Base-by-base conservation (phyloP, 306 rosid species). In the Heteromeles arbutifolia region DNA sequence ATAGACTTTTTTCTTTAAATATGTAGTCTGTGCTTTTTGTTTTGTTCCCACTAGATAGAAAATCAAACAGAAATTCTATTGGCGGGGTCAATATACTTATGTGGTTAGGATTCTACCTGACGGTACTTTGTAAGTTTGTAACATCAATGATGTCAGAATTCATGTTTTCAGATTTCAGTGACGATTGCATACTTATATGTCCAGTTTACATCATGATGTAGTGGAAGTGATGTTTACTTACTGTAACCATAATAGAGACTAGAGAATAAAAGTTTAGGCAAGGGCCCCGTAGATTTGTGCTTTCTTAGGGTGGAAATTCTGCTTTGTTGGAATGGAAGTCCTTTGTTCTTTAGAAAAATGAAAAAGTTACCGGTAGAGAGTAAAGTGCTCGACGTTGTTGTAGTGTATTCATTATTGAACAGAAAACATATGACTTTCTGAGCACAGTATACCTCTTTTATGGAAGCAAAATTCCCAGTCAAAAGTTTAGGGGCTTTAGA, bases 391-490 rank as follows among this genome's bases (percentile, higher is more conserved):
- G 22, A n/a, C 73, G 53, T 75, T 78, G 29, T 25, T 13, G 61
- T 50, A 48, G 21, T 48, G 6, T 78, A 73, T 66, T 67, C 41
- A 43, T 50, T 77, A 74, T 80, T 79, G 54, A 80, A 69, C 66
- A 26, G 85, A 71, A 70, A 75, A 77, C 75, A 74, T 5, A 74
- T 10, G 65, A 62, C 72, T 78, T 81, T 85, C 62, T 34, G 64
- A 67, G 70, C 34, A 22, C 24, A 63, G 62, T 71, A 41, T 81
- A 53, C 74, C 83, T 70, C 80, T 41, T 75, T 71, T 73, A 34
- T 76, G 82, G 82, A 80, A 77, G 82, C 79, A 82, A 76, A 65
- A 54, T 39, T 81, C 58, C 52, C 43, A 76, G 78, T 79, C 81
- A 71, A 57, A 80, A 73, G 77, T 80, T 77, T 70, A 15, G 39